These are phyloP conservation scores for Fusarium miscanthi DNA, from an alignment of 2,329 filamentous ascomycete species.

Conservation along the genomic window DNA sequence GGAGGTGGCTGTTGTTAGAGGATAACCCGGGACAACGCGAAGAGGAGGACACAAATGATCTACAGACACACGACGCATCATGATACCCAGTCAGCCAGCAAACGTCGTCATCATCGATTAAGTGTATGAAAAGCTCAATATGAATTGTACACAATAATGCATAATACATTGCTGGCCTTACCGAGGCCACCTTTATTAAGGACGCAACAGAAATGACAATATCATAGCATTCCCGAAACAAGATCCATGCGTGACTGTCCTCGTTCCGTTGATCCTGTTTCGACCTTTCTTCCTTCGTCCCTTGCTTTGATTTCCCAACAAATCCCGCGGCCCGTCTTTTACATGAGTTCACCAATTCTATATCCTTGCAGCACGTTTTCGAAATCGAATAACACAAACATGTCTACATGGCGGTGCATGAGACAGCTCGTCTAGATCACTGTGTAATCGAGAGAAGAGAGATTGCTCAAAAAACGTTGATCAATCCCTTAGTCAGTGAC, in stretches of 20 bases:
- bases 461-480: constrained; percentile 14
- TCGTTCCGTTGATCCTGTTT: constrained; percentile 38
- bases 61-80: constrained; percentile 42
- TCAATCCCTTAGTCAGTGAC: constrained; percentile 69
- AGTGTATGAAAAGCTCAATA: constrained; percentile 44
- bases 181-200: constrained; percentile 33
- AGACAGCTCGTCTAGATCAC: constrained; percentile 29
- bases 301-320: constrained; percentile 37
- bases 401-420: constrained; percentile 15
- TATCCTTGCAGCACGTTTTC: constrained; percentile 32
- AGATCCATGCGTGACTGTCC: constrained; percentile 38
- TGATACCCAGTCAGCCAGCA: constrained; percentile 48
- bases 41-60: constrained; percentile 29
- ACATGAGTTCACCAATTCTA: constrained; percentile 38
- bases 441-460: constrained; percentile 19
- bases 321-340: constrained; percentile 31
- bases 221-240: constrained; percentile 47
- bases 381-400: constrained; percentile 30
- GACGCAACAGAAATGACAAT: constrained; percentile 36
- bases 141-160: constrained; percentile 50
- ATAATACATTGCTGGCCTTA: constrained; percentile 44
- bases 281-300: constrained; percentile 33
- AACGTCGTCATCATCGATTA: constrained; percentile 39
- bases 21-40: constrained; percentile 6
- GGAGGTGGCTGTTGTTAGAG: constrained; percentile 61